phyloP scores from a whole-genome alignment of 2,329 filamentous ascomycete genomes.

The Botryotinia convoluta region DNA sequence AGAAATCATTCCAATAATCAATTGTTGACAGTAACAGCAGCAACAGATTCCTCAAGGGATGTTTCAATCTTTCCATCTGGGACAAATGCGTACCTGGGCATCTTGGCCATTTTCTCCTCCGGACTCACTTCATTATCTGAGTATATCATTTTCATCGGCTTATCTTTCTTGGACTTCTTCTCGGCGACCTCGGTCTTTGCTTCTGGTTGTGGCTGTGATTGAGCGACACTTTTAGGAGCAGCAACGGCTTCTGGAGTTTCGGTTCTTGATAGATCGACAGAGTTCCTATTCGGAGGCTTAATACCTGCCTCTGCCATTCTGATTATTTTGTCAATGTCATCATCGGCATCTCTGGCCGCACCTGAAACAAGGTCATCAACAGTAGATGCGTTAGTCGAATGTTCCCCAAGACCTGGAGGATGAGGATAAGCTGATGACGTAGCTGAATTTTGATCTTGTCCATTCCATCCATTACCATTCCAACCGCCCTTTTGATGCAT shows the following conservation, averaged over 20 bases:
- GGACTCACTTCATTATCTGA: constrained; percentile 76
- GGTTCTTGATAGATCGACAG: constrained; percentile 41
- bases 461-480: constrained; percentile 40
- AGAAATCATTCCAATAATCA: constrained; percentile 9
- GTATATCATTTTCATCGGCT: constrained; percentile 75
- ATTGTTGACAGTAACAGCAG: constrained; percentile 31
- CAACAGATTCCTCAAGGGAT: constrained; percentile 34
- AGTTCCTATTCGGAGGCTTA: constrained; percentile 46
- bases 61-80: constrained; percentile 43
- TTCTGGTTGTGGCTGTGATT: constrained; percentile 38
- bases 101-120: constrained; percentile 82
- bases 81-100: constrained; percentile 72
- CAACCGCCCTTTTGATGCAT: constrained; percentile 46
- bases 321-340: constrained; percentile 65
- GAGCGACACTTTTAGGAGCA: constrained; percentile 29
- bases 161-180: constrained; percentile 65
- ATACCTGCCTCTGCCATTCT: constrained; percentile 63
- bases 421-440: constrained; percentile 41
- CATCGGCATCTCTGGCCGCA: constrained; percentile 51
- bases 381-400: constrained; percentile 43
- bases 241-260: constrained; percentile 7
- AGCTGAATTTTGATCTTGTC: constrained; percentile 40
- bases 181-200: constrained; percentile 47
- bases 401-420: constrained; percentile 38
- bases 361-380: constrained; percentile 50